phyloP scores from a whole-genome alignment of 371 early-diverging fungal species.

The Rhizopus microsporus region DNA sequence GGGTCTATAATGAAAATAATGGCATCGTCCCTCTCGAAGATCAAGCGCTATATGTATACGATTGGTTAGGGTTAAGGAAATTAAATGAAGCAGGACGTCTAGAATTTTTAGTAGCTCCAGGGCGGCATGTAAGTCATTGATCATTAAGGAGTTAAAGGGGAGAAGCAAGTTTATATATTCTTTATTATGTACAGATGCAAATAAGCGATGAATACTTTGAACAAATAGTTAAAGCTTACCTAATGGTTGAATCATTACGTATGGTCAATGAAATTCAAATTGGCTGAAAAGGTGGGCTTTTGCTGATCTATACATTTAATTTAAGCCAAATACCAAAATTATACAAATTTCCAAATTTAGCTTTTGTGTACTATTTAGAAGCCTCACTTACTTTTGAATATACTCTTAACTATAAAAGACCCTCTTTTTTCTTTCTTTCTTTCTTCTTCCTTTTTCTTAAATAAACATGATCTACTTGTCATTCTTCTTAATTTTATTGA shows the following conservation, averaged over 20 bases:
- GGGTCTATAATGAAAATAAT: constrained; percentile 58
- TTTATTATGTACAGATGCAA: constrained; percentile 49
- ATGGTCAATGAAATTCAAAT: background rate
- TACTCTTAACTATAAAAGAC: too few species aligned
- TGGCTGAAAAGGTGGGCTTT: background rate
- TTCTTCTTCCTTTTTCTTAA: background rate
- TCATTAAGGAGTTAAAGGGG: background rate
- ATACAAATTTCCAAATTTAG: constrained; percentile 2
- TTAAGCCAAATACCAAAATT: constrained; percentile 4
- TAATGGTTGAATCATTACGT: too few species aligned
- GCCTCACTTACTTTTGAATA: background rate
- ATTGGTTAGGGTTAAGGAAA: constrained; percentile 71
- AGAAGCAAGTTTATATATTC: background rate
- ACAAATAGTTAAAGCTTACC: constrained; percentile 25
- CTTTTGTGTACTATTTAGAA: background rate
- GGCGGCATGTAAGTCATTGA: constrained; percentile 66
- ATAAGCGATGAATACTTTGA: constrained; percentile 56
- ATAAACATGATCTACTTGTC: background rate
- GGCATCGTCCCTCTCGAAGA: constrained; percentile 55
- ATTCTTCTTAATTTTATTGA: background rate
- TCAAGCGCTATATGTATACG: constrained; percentile 63
- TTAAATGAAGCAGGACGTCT: constrained; percentile 60
- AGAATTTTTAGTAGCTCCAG: constrained; percentile 62
- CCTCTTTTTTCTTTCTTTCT: background rate
- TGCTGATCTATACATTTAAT: background rate